phyloP scores from a whole-genome alignment of 139 green algal species.

The Chlamydomonas applanata region DNA sequence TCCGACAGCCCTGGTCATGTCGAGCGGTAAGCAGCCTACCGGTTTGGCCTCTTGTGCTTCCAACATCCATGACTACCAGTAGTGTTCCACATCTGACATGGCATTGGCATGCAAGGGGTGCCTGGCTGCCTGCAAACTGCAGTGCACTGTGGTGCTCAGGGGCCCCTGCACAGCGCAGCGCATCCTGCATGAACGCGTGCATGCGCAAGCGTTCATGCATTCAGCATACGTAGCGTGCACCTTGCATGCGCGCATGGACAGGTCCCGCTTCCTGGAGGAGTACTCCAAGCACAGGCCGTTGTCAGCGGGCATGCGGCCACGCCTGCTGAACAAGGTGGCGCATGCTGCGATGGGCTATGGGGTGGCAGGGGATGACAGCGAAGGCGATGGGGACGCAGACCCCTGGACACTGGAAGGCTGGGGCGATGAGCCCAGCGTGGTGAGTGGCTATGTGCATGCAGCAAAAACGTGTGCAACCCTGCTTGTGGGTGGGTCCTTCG shows the following conservation, averaged over 20 bases:
- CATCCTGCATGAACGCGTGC: not conserved
- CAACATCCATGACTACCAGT: too few species aligned
- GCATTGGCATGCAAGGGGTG: too few species aligned
- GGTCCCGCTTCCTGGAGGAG: conserved; percentile 24
- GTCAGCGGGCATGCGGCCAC: conserved; percentile 23
- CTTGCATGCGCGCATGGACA: not conserved
- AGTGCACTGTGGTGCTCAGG: too few species aligned
- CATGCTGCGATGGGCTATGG: conserved; percentile 10
- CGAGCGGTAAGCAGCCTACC: too few species aligned
- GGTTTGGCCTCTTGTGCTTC: too few species aligned
- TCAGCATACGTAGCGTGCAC: too few species aligned
- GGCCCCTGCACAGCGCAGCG: too few species aligned
- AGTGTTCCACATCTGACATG: too few species aligned
- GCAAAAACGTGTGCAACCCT: not conserved
- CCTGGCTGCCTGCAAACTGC: too few species aligned
- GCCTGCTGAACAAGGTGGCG: conserved; percentile 27
- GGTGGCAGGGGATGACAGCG: conserved; percentile 5
- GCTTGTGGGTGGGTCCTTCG: too few species aligned
- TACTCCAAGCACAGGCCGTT: conserved; percentile 22
- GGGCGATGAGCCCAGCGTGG: conserved; percentile 13
- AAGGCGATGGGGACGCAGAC: conserved; percentile 14
- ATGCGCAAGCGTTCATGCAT: not conserved
- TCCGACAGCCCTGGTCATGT: too few species aligned
- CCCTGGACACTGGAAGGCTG: conserved; percentile 31
- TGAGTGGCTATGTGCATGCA: not conserved